Evolutionary conservation across 257 asterid species (phyloP).

Genomic region (Plantago ovata): DNA sequence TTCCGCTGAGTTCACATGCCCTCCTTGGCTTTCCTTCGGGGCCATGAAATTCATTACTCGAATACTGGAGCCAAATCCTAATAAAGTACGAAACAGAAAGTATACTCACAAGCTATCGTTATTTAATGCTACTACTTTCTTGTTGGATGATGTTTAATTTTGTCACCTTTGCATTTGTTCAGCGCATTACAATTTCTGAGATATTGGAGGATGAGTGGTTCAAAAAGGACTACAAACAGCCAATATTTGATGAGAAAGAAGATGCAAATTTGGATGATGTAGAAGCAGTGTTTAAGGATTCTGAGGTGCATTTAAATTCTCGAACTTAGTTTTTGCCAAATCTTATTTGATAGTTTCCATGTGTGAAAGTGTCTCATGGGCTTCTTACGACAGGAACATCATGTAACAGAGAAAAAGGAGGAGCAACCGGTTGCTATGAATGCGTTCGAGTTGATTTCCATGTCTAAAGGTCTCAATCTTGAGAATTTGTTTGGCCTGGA

Average conservation of each 20-base stretch:
- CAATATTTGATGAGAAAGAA: constrained; percentile 73
- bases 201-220: constrained; percentile 89
- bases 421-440: constrained; percentile 90
- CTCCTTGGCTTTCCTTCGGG: constrained; percentile 88
- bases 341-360: neutral
- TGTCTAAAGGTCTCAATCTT: constrained; percentile 93
- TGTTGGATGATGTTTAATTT: neutral
- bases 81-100: constrained; percentile 46
- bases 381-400: constrained; percentile 55
- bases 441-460: constrained; percentile 90
- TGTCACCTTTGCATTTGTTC: constrained; percentile 22
- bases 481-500: constrained; percentile 80
- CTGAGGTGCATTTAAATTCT: constrained; percentile 46
- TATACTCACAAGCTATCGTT: constrained; percentile 6
- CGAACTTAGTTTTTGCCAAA: neutral
- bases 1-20: constrained; percentile 79
- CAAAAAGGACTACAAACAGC: constrained; percentile 73
- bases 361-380: neutral
- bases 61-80: constrained; percentile 80
- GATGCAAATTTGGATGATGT: constrained; percentile 87
- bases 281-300: constrained; percentile 88
- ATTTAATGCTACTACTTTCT: neutral
- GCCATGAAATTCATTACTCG: constrained; percentile 76
- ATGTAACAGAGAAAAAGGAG: constrained; percentile 75
- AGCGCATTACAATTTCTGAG: constrained; percentile 76